phyloP scores from a whole-genome alignment of 1,284 basidiomycete genomes.

The Austroboletus sp. region DNA sequence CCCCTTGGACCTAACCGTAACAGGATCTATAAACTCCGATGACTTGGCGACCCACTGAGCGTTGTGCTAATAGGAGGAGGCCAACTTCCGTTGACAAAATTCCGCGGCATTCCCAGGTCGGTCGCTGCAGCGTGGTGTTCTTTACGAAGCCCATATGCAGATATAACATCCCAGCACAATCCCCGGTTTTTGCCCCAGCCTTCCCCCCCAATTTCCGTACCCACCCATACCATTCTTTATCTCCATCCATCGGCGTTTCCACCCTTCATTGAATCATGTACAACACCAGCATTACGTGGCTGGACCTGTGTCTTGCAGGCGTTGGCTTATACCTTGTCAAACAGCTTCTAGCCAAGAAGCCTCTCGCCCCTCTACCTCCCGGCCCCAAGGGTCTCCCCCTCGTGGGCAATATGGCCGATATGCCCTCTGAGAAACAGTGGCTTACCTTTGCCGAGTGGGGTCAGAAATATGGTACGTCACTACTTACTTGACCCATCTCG shows the following conservation, averaged over 20 bases:
- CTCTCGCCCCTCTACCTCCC: constrained; percentile 25
- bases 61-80: constrained; percentile 3
- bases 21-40: not conserved
- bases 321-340: constrained; percentile 29
- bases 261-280: constrained; percentile 14
- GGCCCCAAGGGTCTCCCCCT: constrained; percentile 31
- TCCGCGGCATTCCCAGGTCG: constrained; percentile 21
- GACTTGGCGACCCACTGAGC: constrained; percentile 4
- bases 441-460: constrained; percentile 32
- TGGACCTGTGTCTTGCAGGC: constrained; percentile 31
- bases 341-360: constrained; percentile 18
- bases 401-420: constrained; percentile 33
- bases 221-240: constrained; percentile 13
- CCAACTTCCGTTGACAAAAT: constrained; percentile 8
- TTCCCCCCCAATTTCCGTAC: constrained; percentile 7
- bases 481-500: no score
- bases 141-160: constrained; percentile 17
- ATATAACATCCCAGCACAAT: constrained; percentile 14
- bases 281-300: constrained; percentile 23
- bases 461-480: constrained; percentile 27
- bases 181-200: not conserved
- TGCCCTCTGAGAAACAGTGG: constrained; percentile 32
- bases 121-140: constrained; percentile 5
- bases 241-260: not conserved
- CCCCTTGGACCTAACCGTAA: not conserved